Base-by-base conservation (phyloP, 2,329 filamentous ascomycete genomes). In the Laburnicola sp. region DNA sequence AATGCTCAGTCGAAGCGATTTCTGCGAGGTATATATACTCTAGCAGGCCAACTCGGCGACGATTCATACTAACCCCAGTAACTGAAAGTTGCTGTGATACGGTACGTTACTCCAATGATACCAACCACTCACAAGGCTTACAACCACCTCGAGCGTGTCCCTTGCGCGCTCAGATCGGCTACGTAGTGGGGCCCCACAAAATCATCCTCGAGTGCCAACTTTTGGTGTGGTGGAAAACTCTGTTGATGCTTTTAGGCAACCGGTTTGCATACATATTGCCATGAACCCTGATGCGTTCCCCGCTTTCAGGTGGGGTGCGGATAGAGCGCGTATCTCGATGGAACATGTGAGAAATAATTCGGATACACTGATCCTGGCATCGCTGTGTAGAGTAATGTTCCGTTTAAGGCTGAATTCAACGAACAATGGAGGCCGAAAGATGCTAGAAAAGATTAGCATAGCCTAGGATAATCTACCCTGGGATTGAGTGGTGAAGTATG, bases 301-400 rank as follows among this genome's bases (percentile, higher is more conserved):
- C 45, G 45, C 45, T 47, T 40, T 31, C 36, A 22, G 27, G 45
- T 40, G 45, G 45, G 28, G 37, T 34, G 45, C 37, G 35, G 35
- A 40, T 39, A 27, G 30, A 47, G 35, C 36, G 44, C 22, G 44
- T 26, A 27, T 21, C 35, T 23, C 36, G n/a, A 39, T 30, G 26
- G 26, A n/a, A 7, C 7, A 7, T 32, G n/a, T 32, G 30, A 32
- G 30, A 32, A 32, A 32, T 32, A 32, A 8, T 32, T 32, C 16
- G 16, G 16, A 16, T 16, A 16, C 16, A 16, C 16, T 16, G 16
- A 16, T 16, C 28, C 9, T 25, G 8, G 28, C 23, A 30, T 16
- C 3, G 38, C 38, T 10, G 38, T 26, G 26, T 11, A 39, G 16
- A 16, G 16, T 16, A 16, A 16, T 16, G 16, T 16, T 16, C 16